Evolutionary conservation across 129 eudicot genomes (phyloP).

Genomic region (Pulicaria dysenterica): DNA sequence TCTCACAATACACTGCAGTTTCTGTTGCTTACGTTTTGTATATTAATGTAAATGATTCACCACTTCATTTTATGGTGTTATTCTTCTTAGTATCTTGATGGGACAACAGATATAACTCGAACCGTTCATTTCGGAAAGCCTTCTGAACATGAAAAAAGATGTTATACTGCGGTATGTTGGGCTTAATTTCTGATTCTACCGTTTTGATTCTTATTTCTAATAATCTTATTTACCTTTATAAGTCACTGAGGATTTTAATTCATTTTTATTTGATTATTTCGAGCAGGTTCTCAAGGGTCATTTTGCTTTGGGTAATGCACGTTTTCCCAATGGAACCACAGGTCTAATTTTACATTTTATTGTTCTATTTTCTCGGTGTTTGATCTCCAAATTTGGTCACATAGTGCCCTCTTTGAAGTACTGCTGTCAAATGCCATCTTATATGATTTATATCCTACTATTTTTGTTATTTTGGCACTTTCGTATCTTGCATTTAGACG

Average conservation of each 20-base stretch:
- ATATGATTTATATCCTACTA: neutral
- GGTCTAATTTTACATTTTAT: constrained; percentile 44
- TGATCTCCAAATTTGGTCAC: neutral
- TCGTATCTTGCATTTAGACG: neutral
- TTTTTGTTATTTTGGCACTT: neutral
- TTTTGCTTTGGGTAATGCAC: constrained; percentile 88
- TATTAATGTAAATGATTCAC: constrained; percentile 3
- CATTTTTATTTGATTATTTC: neutral
- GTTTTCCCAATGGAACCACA: constrained; percentile 95
- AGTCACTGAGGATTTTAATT: constrained; percentile 4
- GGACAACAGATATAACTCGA: constrained; percentile 98
- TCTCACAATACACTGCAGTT: neutral
- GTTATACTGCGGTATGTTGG: constrained; percentile 84
- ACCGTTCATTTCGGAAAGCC: constrained; percentile 97
- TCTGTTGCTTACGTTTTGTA: neutral
- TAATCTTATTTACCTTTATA: constrained; percentile 2
- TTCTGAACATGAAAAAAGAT: constrained; percentile 87
- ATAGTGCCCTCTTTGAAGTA: neutral
- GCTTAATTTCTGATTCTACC: constrained; percentile 3
- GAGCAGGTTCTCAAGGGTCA: constrained; percentile 94
- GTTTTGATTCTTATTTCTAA: constrained; percentile 15
- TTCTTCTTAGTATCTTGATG: constrained; percentile 75
- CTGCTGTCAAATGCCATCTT: neutral
- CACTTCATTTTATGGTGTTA: constrained; percentile 11
- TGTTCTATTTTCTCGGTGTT: neutral